phyloP scores from a whole-genome alignment of 768 basidiomycete genomes.

The Steccherinum ochraceum region DNA sequence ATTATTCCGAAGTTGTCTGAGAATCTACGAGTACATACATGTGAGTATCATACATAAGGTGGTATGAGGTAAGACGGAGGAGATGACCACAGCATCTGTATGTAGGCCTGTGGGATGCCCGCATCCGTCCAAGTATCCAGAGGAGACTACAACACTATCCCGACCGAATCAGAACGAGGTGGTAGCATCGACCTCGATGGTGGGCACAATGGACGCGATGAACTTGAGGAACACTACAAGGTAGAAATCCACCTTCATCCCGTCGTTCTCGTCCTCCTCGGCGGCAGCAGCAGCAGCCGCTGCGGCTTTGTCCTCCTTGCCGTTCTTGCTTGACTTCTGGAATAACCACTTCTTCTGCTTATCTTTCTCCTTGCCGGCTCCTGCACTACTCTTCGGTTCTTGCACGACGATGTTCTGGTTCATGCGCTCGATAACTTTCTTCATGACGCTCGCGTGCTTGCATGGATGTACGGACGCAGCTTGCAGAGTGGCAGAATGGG shows the following conservation, averaged over 20 bases:
- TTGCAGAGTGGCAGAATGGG: slow-evolving; percentile 81
- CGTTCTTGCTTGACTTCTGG: slow-evolving; percentile 55
- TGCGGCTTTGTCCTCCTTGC: slow-evolving; percentile 43
- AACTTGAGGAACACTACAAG: slow-evolving; percentile 99
- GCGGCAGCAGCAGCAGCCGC: slow-evolving; percentile 19
- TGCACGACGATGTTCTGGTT: slow-evolving; percentile 82
- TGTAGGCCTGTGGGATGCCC: no score
- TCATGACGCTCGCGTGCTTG: slow-evolving; percentile 99
- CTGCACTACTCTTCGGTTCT: slow-evolving; percentile 46
- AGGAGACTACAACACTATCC: no score
- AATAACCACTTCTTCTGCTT: slow-evolving; percentile 85
- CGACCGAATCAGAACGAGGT: slow-evolving; percentile 39
- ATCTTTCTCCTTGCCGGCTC: slow-evolving; percentile 33
- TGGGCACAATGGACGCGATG: slow-evolving; percentile 97
- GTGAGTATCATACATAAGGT: not conserved
- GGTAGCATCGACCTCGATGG: slow-evolving; percentile 95
- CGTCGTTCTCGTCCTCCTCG: slow-evolving; percentile 73
- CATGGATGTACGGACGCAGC: slow-evolving; percentile 96
- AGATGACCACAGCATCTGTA: no score
- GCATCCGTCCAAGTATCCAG: no score
- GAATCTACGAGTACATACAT: not conserved
- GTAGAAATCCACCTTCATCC: slow-evolving; percentile 97
- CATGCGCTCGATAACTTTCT: slow-evolving; percentile 99
- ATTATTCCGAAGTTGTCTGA: not conserved
- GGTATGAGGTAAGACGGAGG: not conserved